Evolutionary conservation across 2,329 filamentous ascomycete species (phyloP).

Genomic region (Fusarium bulbicola): DNA sequence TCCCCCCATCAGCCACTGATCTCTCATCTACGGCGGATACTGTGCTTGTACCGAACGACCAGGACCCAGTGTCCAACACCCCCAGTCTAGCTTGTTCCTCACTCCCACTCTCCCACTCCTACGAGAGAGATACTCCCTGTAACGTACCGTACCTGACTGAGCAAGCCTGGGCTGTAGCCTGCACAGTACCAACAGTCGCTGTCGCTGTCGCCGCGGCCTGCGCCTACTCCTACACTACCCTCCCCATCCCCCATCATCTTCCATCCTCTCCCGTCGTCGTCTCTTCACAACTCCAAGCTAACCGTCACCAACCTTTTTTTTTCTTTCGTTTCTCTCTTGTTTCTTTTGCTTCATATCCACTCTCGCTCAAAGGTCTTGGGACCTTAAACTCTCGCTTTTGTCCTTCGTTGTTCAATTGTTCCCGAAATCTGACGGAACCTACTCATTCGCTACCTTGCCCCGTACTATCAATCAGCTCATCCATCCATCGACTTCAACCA

Average conservation of each 20-base stretch:
- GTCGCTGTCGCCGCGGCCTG: conserved; percentile 6
- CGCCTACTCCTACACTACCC: conserved; percentile 33
- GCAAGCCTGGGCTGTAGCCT: neutral
- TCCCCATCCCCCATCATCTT: conserved; percentile 28
- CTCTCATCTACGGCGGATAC: conserved; percentile 12
- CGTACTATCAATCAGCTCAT: conserved; percentile 28
- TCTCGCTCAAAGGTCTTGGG: conserved; percentile 32
- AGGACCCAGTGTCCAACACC: conserved; percentile 23
- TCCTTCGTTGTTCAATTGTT: conserved; percentile 31
- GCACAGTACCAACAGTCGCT: conserved; percentile 4
- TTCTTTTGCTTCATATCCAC: conserved; percentile 28
- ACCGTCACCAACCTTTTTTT: conserved; percentile 19
- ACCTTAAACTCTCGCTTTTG: conserved; percentile 34
- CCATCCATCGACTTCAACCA: conserved; percentile 24
- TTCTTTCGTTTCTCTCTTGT: conserved; percentile 18
- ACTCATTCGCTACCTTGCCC: conserved; percentile 16
- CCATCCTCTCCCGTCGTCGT: conserved; percentile 17
- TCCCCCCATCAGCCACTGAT: conserved; percentile 14
- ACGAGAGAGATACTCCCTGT: neutral
- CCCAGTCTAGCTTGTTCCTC: conserved; percentile 23
- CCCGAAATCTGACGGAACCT: conserved; percentile 5
- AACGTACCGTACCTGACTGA: neutral
- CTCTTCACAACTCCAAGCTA: conserved; percentile 32
- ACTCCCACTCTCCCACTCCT: conserved; percentile 1
- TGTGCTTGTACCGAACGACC: conserved; percentile 1